Percentiles rank a stretch among this genome's conserved stretches.
phyloP scores from a whole-genome alignment of 495 filamentous ascomycete species.

The Hamigera avellanea region DNA sequence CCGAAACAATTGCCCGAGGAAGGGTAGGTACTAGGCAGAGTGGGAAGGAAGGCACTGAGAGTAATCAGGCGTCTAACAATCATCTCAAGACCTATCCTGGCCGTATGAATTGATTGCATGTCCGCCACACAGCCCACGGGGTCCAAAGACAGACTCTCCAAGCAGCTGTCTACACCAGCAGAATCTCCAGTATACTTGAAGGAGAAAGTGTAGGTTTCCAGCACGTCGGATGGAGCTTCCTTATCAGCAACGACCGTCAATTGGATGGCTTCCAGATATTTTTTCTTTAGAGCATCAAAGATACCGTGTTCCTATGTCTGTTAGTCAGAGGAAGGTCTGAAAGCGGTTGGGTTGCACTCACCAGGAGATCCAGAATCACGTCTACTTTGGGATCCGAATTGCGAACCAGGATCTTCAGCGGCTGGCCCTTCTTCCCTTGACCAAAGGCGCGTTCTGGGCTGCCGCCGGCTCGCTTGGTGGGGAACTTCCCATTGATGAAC shows the following conservation, averaged over 20 bases:
- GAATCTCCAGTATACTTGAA: constrained; percentile 27
- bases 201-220: constrained; percentile 41
- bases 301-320: constrained; percentile 30
- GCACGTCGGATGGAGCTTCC: constrained; percentile 19
- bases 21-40: constrained; percentile 27
- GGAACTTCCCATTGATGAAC: constrained; percentile 10
- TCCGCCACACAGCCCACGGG: constrained; percentile 20
- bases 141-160: constrained; percentile 23
- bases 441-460: constrained; percentile 8
- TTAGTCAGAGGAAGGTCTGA: not conserved
- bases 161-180: constrained; percentile 8
- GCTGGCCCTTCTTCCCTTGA: constrained; percentile 11
- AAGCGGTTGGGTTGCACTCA: constrained; percentile 7
- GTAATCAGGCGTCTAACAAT: constrained; percentile 26
- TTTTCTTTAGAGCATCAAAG: constrained; percentile 29
- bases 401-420: constrained; percentile 23
- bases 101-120: constrained; percentile 22
- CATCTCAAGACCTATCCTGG: constrained; percentile 21
- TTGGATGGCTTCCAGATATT: constrained; percentile 30
- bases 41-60: constrained; percentile 25
- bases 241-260: constrained; percentile 32
- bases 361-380: constrained; percentile 31
- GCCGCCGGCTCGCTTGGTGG: not conserved
- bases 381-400: constrained; percentile 24
- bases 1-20: not conserved